These are phyloP conservation scores for Symbiodinium natans DNA, from an alignment of 73 alveolate genomes.

Conservation along the genomic window DNA sequence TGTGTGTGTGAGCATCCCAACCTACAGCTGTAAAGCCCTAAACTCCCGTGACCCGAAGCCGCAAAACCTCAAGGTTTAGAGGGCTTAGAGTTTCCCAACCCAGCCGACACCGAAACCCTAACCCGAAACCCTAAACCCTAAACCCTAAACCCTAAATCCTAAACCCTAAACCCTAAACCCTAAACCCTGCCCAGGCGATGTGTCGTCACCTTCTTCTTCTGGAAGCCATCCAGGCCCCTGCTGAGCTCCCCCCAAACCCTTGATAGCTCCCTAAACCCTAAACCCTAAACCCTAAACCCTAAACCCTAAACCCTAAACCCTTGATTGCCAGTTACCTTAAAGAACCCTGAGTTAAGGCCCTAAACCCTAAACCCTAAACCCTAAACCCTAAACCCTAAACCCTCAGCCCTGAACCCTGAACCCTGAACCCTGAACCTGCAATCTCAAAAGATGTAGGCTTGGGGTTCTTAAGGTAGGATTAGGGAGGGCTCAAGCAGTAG, in stretches of 20 bases:
- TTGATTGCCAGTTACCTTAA: no score
- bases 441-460: no score
- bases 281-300: no score
- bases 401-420: neutral
- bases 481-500: no score
- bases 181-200: neutral
- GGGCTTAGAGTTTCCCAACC: no score
- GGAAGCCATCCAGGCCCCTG: conserved; percentile 44
- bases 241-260: neutral
- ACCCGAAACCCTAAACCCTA: neutral
- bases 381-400: neutral
- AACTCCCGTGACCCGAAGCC: neutral
- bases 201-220: conserved; percentile 66
- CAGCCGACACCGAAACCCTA: no score
- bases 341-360: no score
- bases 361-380: no score
- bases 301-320: no score
- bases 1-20: no score
- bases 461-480: no score
- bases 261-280: neutral
- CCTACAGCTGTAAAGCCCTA: no score
- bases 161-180: neutral
- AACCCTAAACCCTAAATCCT: neutral
- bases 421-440: neutral
- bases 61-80: neutral